phyloP scores from a whole-genome alignment of 140 eudicot species.

The Oenanthe javanica region DNA sequence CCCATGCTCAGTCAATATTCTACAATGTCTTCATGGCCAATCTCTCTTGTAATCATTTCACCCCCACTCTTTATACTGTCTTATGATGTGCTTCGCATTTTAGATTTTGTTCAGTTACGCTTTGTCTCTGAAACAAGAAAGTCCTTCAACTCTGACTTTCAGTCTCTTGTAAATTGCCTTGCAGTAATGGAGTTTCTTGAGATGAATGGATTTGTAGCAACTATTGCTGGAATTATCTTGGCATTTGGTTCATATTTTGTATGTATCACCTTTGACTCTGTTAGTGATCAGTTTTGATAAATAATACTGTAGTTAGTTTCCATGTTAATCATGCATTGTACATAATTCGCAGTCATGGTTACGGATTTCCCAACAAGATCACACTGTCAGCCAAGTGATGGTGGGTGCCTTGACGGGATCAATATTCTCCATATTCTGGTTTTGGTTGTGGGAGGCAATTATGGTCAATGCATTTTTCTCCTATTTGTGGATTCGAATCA shows the following conservation, averaged over 20 bases:
- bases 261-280: neutral
- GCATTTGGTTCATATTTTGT: slow-evolving; percentile 42
- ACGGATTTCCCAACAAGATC: slow-evolving; percentile 55
- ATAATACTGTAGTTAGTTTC: neutral
- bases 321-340: slow-evolving; percentile 3
- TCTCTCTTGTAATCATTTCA: slow-evolving; percentile 49
- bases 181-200: slow-evolving; percentile 33
- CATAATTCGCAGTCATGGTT: slow-evolving; percentile 68
- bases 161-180: neutral
- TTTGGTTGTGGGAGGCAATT: slow-evolving; percentile 51
- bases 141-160: no score
- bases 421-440: slow-evolving; percentile 52
- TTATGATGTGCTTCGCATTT: no score
- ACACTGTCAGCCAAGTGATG: slow-evolving; percentile 63
- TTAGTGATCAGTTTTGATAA: slow-evolving; percentile 12
- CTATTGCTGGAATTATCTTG: slow-evolving; percentile 25
- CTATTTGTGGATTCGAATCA: slow-evolving; percentile 35
- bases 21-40: slow-evolving; percentile 31
- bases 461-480: slow-evolving; percentile 34
- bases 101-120: no score
- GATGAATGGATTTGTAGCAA: slow-evolving; percentile 37
- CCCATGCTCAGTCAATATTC: slow-evolving; percentile 87
- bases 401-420: slow-evolving; percentile 74
- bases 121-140: no score
- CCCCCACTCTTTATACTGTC: neutral